Base-by-base conservation (phyloP, 371 early-diverging fungal species). In the Syncephalastrum monosporum region DNA sequence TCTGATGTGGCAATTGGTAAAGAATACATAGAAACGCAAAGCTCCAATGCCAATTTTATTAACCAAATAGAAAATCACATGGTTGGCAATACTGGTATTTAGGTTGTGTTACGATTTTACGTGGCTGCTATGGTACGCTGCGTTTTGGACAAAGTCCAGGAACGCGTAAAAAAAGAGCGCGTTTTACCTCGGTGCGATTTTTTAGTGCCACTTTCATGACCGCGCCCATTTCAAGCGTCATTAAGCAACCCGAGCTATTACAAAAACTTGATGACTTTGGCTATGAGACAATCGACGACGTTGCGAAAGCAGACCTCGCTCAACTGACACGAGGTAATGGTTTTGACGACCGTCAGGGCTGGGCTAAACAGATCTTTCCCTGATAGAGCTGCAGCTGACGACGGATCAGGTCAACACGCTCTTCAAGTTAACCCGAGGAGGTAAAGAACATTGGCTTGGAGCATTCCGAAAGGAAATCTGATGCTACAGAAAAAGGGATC, bases 211-310 rank as follows among this genome's bases (percentile, higher is more conserved):
- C 38, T 33, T 33, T 33, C 38, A 33, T 33, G 38, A 2, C 10
- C 10, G 38, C 38, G 2, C 38, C 38, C 38, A 6, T 33, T 33
- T 33, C 38, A 33, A 33, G 38, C 38, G 38, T 33, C 38, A 33
- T 33, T 33, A 33, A 33, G 10, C 38, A 33, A 33, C 52, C 50
- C 23, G 48, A 47, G 14, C 54, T 72, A 50, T 16, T 27, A 38
- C 29, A 58, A 38, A 72, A 69, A 25, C 42, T 73, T 19, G 55
- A 61, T 21, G 47, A 60, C 8, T 53, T 47, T 43, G 74, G 74
- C 2, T 70, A 67, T 46, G 68, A 69, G 29, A 65, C 48, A 13
- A 14, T 68, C 3, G 57, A 65, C 29, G 60, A 70, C 21, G 23
- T 70, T 13, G 56, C 65, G 27, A 53, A 63, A 17, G 48, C 43